phyloP scores from a whole-genome alignment of 106 monocot species.

The Allium cepa region DNA sequence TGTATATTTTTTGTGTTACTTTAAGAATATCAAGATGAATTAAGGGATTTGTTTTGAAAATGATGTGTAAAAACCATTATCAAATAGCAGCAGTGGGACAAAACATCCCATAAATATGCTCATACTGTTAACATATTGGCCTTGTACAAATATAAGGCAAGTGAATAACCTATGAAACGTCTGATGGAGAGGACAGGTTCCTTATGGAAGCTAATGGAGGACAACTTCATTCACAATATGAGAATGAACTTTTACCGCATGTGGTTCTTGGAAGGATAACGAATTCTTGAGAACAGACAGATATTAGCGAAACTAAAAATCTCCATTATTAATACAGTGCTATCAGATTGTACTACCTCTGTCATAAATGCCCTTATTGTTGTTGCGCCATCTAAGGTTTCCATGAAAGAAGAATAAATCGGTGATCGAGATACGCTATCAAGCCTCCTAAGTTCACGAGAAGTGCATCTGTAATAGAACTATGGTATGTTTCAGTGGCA shows the following conservation, averaged over 20 bases:
- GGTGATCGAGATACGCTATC: slow-evolving; percentile 97
- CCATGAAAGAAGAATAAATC: slow-evolving; percentile 90
- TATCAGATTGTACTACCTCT: slow-evolving; percentile 34
- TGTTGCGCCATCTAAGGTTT: slow-evolving; percentile 82
- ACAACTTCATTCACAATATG: not conserved
- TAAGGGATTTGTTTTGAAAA: too few relatives aligned
- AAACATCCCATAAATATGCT: too few relatives aligned
- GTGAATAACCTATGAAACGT: too few relatives aligned
- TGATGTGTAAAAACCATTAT: too few relatives aligned
- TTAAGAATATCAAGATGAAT: too few relatives aligned
- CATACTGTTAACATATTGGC: too few relatives aligned
- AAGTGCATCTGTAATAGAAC: slow-evolving; percentile 94
- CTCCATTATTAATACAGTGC: too few relatives aligned
- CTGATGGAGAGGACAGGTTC: not conserved
- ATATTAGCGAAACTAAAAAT: not conserved
- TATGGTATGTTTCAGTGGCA: slow-evolving; percentile 11
- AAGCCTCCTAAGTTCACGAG: slow-evolving; percentile 90
- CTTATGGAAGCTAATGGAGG: not conserved
- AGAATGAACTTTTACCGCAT: not conserved
- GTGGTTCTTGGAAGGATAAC: too few relatives aligned
- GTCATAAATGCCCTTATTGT: slow-evolving; percentile 79
- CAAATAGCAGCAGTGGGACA: too few relatives aligned
- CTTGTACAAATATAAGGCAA: too few relatives aligned
- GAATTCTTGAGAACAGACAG: not conserved
- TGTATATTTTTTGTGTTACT: too few relatives aligned